Conservation (phyloP, 169 alveolate species). For the Eimeria praecox region DNA sequence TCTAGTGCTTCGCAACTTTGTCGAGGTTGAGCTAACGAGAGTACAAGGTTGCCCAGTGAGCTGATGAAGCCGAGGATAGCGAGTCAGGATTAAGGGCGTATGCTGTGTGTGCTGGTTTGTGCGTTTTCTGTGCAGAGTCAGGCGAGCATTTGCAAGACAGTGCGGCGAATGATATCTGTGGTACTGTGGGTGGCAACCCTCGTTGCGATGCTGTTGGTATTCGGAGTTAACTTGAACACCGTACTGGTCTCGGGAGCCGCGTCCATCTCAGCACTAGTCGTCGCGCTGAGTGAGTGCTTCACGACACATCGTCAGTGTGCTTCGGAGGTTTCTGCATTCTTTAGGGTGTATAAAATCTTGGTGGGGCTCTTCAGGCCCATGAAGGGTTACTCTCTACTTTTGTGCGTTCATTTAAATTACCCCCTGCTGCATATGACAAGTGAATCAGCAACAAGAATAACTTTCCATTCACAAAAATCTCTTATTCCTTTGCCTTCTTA, state of each 20-base stretch:
- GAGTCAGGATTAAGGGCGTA: not conserved
- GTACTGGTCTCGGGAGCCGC: slow-evolving; percentile 81
- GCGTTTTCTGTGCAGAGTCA: slow-evolving; percentile 50
- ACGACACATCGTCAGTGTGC: not conserved
- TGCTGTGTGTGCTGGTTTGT: not conserved
- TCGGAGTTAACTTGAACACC: slow-evolving; percentile 78
- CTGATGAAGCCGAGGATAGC: not conserved
- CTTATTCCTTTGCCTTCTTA: not conserved
- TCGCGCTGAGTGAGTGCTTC: slow-evolving; percentile 73
- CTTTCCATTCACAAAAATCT: not conserved
- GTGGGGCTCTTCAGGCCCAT: not conserved
- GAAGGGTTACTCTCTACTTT: not conserved
- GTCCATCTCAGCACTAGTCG: slow-evolving; percentile 68
- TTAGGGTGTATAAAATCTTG: not conserved
- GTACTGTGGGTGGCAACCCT: slow-evolving; percentile 66
- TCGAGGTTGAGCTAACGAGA: not conserved
- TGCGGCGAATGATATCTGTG: slow-evolving; percentile 67
- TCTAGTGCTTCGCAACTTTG: not conserved
- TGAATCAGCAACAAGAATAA: not conserved
- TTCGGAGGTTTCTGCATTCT: not conserved
- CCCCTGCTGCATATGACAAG: not conserved
- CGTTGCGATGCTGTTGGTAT: slow-evolving; percentile 63
- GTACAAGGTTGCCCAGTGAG: not conserved
- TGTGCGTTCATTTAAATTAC: not conserved
- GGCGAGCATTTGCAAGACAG: slow-evolving; percentile 72